phyloP scores from a whole-genome alignment of 2,329 filamentous ascomycete genomes.

The Drechslera avenae region DNA sequence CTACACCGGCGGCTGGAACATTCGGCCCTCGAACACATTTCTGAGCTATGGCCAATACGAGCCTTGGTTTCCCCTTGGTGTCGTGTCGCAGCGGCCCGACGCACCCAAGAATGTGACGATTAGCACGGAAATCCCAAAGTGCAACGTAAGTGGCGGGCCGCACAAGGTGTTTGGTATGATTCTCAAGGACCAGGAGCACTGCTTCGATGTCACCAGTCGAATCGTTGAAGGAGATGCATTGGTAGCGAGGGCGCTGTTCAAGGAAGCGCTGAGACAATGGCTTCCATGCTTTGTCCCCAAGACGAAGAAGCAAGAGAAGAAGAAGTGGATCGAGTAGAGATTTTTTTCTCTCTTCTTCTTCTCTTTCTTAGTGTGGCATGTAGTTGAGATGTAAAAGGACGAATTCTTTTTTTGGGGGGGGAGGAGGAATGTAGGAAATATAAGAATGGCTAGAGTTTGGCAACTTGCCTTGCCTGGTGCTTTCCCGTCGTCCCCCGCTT shows the following conservation, averaged over 20 bases:
- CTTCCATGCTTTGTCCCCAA: constrained; percentile 49
- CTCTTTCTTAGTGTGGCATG: too few species aligned
- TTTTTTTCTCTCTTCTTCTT: too few species aligned
- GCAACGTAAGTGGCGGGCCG: constrained; percentile 46
- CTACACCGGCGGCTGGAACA: constrained; percentile 18
- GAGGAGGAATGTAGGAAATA: background rate
- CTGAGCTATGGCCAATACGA: too few species aligned
- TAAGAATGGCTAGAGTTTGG: too few species aligned
- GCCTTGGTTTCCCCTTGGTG: too few species aligned
- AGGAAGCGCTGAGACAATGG: constrained; percentile 53
- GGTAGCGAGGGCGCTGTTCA: constrained; percentile 47
- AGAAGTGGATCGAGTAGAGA: constrained; percentile 9
- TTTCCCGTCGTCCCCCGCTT: too few species aligned
- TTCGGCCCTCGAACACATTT: too few species aligned
- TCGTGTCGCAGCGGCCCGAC: too few species aligned
- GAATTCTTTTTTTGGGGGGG: too few species aligned
- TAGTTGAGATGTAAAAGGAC: too few species aligned
- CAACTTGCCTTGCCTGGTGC: background rate
- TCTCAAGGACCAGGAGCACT: constrained; percentile 54
- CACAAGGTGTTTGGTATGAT: constrained; percentile 56
- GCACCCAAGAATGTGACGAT: background rate
- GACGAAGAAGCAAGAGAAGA: constrained; percentile 12
- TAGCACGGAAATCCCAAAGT: constrained; percentile 27
- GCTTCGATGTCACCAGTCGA: constrained; percentile 52
- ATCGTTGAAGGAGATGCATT: constrained; percentile 37